A percentile compares a stretch with the other conserved stretches of the same genome.
These are phyloP conservation scores for Dactylellina leptospora DNA, from an alignment of 2,329 filamentous ascomycete species.

Conservation along the genomic window DNA sequence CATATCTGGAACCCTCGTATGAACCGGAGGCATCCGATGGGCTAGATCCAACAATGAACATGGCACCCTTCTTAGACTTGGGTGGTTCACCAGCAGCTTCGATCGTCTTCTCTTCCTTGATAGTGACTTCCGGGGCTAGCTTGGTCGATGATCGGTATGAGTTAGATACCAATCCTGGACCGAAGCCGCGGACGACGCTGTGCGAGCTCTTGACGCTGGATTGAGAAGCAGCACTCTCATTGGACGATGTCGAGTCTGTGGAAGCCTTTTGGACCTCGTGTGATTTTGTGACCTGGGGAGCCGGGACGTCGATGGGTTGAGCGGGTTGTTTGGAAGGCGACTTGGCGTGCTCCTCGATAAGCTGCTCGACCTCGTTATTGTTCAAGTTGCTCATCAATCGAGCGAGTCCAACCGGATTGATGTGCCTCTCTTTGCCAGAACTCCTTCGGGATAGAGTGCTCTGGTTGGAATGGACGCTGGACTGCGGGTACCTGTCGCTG, in stretches of 20 bases:
- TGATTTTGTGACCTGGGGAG: constrained; percentile 19
- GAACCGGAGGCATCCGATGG: constrained; percentile 58
- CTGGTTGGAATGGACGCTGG: constrained; percentile 65
- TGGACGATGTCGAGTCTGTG: constrained; percentile 40
- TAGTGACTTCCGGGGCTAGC: constrained; percentile 64
- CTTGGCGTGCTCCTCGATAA: constrained; percentile 48
- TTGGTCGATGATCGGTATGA: constrained; percentile 72
- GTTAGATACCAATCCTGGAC: constrained; percentile 75
- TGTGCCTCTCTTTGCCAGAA: constrained; percentile 74
- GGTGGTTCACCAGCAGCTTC: constrained; percentile 64
- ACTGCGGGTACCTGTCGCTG: constrained; percentile 68
- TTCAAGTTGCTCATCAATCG: constrained; percentile 70
- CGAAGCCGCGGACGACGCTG: constrained; percentile 86
- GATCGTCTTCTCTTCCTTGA: constrained; percentile 67
- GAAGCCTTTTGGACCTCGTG: constrained; percentile 32
- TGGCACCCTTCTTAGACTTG: constrained; percentile 60
- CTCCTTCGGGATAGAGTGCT: constrained; percentile 71
- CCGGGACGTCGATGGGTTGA: constrained; percentile 60
- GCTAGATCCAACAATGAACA: constrained; percentile 64
- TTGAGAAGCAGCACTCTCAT: constrained; percentile 53
- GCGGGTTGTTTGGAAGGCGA: constrained; percentile 55
- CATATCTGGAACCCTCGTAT: constrained; percentile 49
- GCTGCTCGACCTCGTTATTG: constrained; percentile 51
- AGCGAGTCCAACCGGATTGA: constrained; percentile 89
- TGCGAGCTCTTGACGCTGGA: constrained; percentile 65